Conservation (phyloP, 352 stramenopile species). For the Phytophthora cactorum region DNA sequence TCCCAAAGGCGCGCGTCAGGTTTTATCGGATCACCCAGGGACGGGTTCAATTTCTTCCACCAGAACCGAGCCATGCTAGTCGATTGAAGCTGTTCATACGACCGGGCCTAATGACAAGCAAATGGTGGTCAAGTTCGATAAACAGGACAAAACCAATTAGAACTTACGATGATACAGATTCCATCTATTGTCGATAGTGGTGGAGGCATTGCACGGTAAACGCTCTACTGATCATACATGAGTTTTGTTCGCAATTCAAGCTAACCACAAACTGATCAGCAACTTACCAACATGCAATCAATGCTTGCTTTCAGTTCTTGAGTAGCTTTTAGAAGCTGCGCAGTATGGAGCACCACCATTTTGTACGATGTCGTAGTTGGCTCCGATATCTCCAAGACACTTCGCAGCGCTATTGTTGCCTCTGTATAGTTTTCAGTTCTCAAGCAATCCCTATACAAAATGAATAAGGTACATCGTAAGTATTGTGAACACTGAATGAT, state of each 20-base stretch:
- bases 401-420: slow-evolving; percentile 50
- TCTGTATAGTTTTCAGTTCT: slow-evolving; percentile 46
- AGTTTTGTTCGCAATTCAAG: background rate
- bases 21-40: background rate
- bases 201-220: slow-evolving; percentile 54
- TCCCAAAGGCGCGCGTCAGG: slow-evolving; percentile 5
- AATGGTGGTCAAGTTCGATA: background rate
- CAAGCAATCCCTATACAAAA: slow-evolving; percentile 48
- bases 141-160: background rate
- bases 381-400: slow-evolving; percentile 46
- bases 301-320: slow-evolving; percentile 41
- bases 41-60: slow-evolving; percentile 39
- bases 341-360: slow-evolving; percentile 43
- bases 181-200: slow-evolving; percentile 52
- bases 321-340: slow-evolving; percentile 45
- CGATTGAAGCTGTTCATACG: slow-evolving; percentile 43
- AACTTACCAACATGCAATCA: slow-evolving; percentile 43
- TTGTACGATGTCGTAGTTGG: slow-evolving; percentile 36
- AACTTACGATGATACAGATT: slow-evolving; percentile 53
- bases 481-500: background rate
- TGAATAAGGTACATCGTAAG: background rate
- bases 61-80: slow-evolving; percentile 35
- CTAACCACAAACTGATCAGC: background rate
- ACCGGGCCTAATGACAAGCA: slow-evolving; percentile 26
- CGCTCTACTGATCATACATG: slow-evolving; percentile 23